Evolutionary conservation across 345 rosid genomes (phyloP).

Genomic region (Luvunga scandens): DNA sequence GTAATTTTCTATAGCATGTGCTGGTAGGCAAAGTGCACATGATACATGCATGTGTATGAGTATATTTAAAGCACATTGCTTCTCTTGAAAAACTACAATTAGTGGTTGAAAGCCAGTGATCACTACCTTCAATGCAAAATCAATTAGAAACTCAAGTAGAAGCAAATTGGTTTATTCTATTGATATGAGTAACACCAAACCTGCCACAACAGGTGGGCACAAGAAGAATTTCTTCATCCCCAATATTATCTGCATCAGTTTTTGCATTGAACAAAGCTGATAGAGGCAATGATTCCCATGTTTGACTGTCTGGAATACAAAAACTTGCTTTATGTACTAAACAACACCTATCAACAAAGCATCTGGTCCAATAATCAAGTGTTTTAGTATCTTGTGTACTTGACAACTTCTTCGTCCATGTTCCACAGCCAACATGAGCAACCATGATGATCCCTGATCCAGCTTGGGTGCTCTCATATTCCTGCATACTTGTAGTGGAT

Average conservation of each 20-base stretch:
- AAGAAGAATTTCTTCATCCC: constrained; percentile 51
- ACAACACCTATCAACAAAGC: constrained; percentile 58
- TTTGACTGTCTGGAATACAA: constrained; percentile 76
- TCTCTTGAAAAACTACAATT: background rate
- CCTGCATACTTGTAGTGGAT: constrained; percentile 17
- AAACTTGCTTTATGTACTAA: constrained; percentile 52
- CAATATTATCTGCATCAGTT: constrained; percentile 32
- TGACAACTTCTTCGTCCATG: constrained; percentile 57
- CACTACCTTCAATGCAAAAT: background rate
- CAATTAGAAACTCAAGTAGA: background rate
- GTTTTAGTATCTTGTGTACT: constrained; percentile 19
- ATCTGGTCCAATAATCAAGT: constrained; percentile 58
- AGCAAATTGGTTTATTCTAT: background rate
- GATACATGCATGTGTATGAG: background rate
- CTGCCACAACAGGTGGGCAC: constrained; percentile 75
- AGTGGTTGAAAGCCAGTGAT: background rate
- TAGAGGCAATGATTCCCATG: constrained; percentile 74
- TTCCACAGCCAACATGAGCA: constrained; percentile 77
- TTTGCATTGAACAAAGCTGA: constrained; percentile 46
- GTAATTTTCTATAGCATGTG: background rate
- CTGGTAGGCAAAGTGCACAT: background rate
- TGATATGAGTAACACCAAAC: constrained; percentile 30
- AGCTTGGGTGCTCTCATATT: constrained; percentile 18
- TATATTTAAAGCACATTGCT: too few relatives aligned
- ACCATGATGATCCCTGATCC: constrained; percentile 63